phyloP scores from a whole-genome alignment of 495 filamentous ascomycete genomes.

The Elaphomyces granulatus region DNA sequence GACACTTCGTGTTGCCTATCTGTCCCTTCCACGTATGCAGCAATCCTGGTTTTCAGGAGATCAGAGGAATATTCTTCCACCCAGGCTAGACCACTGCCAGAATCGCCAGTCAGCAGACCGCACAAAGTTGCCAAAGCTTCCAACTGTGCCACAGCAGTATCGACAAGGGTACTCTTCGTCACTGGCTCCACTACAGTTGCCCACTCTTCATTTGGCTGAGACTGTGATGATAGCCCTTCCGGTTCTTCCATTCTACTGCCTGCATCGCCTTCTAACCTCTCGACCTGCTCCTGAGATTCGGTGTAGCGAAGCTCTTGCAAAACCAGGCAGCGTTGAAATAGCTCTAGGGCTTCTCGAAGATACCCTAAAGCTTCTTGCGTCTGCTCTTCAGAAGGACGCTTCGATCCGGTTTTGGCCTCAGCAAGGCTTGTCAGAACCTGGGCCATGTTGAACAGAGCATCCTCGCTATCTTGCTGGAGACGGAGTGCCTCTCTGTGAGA shows the following conservation, averaged over 20 bases:
- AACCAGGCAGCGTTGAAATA: constrained; percentile 47
- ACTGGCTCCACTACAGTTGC: constrained; percentile 46
- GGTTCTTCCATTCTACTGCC: constrained; percentile 6
- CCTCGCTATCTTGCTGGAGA: constrained; percentile 45
- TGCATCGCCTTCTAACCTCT: constrained; percentile 26
- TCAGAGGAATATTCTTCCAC: constrained; percentile 40
- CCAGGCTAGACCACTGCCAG: constrained; percentile 31
- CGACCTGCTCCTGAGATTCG: constrained; percentile 35
- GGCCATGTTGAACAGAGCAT: constrained; percentile 53
- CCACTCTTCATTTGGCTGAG: constrained; percentile 41
- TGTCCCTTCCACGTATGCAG: constrained; percentile 29
- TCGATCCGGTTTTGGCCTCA: constrained; percentile 39
- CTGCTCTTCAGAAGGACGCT: constrained; percentile 25
- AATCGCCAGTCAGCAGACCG: constrained; percentile 32
- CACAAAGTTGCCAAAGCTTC: constrained; percentile 43
- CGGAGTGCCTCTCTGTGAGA: constrained; percentile 45
- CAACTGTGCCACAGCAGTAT: constrained; percentile 48
- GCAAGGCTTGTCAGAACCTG: constrained; percentile 53
- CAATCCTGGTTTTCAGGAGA: constrained; percentile 32
- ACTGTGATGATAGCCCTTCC: constrained; percentile 11
- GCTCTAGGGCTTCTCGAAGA: constrained; percentile 45
- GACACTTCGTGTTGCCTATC: constrained; percentile 35
- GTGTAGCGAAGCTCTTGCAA: constrained; percentile 42
- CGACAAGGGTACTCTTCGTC: constrained; percentile 45
- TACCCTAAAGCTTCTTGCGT: constrained; percentile 28